Evolutionary conservation across 805 yeast genomes (phyloP), one percentile per base, ranked within the genome.

Genomic region (Wickerhamomyces alni): DNA sequence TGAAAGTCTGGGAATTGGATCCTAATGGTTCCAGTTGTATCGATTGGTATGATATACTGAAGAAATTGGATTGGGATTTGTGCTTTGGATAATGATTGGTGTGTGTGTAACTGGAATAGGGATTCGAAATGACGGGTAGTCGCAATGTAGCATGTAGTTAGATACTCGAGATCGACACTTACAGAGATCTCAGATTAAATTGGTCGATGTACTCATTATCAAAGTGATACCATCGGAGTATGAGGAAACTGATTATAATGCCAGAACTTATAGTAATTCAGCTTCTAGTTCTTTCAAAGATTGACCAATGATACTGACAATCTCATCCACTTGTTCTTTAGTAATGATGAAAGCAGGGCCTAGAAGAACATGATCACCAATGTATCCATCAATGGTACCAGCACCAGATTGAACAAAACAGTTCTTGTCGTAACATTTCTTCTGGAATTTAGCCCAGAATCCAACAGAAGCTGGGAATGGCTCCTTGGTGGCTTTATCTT

Each of bases 31-130:
- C 74, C 19, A 65, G 61, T 39, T 78, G 74, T 44, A 75, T 83
- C 28, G 89, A 85, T 56, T 85, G 94, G 93, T 75, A 76, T 52
- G 73, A 68, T 25, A 70, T 82, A 33, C 77, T 85, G 30, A 75
- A 76, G 43, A 70, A 69, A 10, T 61, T 82, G 36, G 86, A 83
- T 2, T 84, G 93, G 91, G 86, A 84, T 53, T 63, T 86, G 36
- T 80, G 83, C 57, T 85, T 84, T 26, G 28, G 13, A 10, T 13
- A 26, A 26, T 11, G 28, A 11, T 13, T 24, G 8, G 8, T 24
- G 26, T 11, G n/a, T n/a, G n/a, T n/a, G n/a, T n/a, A n/a, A n/a
- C n/a, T n/a, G n/a, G n/a, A n/a, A n/a, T n/a, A n/a, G n/a, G n/a
- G n/a, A n/a, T n/a, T n/a, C n/a, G n/a, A n/a, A n/a, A n/a, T n/a